Percentiles rank a stretch among this genome's conserved stretches.
phyloP scores from a whole-genome alignment of 805 yeast genomes.

The Lachancea meyersii region DNA sequence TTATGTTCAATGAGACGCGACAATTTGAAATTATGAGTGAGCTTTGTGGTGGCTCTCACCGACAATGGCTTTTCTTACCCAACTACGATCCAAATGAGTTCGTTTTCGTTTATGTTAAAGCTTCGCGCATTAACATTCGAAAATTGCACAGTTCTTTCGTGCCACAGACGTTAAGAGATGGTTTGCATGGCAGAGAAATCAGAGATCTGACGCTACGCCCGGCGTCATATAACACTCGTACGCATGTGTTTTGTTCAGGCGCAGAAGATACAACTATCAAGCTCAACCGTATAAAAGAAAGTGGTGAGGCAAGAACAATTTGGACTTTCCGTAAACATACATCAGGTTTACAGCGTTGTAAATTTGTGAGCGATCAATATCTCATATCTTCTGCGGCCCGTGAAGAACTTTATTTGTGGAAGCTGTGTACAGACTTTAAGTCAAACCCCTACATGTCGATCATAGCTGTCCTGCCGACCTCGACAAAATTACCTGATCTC shows the following conservation, averaged over 20 bases:
- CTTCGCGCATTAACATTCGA: constrained; percentile 38
- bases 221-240: constrained; percentile 22
- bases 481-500: constrained; percentile 64
- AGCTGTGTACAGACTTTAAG: constrained; percentile 36
- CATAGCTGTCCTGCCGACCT: constrained; percentile 49
- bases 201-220: constrained; percentile 62
- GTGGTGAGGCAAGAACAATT: constrained; percentile 41
- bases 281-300: constrained; percentile 31
- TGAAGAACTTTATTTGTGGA: constrained; percentile 86
- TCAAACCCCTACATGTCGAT: constrained; percentile 43
- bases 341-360: constrained; percentile 77
- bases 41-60: constrained; percentile 86
- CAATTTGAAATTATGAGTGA: constrained; percentile 65
- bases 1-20: constrained; percentile 73
- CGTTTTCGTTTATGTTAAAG: constrained; percentile 54
- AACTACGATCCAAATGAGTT: constrained; percentile 24
- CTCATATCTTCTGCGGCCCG: constrained; percentile 66
- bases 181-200: constrained; percentile 90
- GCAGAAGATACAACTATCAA: constrained; percentile 83
- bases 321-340: constrained; percentile 77
- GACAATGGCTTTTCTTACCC: constrained; percentile 61
- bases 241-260: constrained; percentile 48
- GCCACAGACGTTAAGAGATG: constrained; percentile 42
- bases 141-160: constrained; percentile 20
- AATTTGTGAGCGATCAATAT: constrained; percentile 47